Evolutionary conservation across 2,329 filamentous ascomycete genomes (phyloP), one percentile per base, ranked within the genome.

Genomic region (Paecilomyces fulvus): DNA sequence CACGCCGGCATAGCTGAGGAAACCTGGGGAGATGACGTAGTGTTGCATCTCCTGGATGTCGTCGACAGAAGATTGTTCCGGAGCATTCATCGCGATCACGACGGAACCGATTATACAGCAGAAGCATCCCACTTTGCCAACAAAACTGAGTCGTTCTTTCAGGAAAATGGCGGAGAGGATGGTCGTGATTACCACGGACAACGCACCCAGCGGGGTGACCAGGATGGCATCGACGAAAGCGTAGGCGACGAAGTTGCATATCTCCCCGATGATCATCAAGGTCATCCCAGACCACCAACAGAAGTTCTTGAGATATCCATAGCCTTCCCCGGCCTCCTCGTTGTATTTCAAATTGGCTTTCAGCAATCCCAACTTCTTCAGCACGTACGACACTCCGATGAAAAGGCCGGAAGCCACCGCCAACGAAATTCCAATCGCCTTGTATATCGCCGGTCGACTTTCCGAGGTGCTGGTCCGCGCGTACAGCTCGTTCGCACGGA

Each of bases 281-380:
- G 79, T 91, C 94, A 99, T 97, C 64, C 94, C 94, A 1, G 78
- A 73, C 94, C 94, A 99, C 94, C 94, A 99, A 78, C 83, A 96
- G 20, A 79, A 79, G 67, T 97, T 97, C 77, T 95, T 96, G 65
- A 99, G 83, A 71, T 97, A 99, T 60, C 92, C 92, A 72, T 97
- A 97, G 56, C 94, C 94, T 73, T 97, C 92, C 58, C 94, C 94
- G 0, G 94, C 92, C 62, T 89, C 90, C 75, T 97, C 91, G 60
- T 95, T 88, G 78, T 97, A 97, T 73, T 97, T 97, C 65, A 89
- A 85, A 73, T 97, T 99, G 53, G 94, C 92, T 71, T 85, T 91
- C 59, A 99, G 80, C 64, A 99, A 76, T 3, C 94, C 94, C 58
- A 89, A 81, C 77, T 99, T 99, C 76, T 97, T 97, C 67, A 99